Percentiles rank a stretch among this genome's conserved stretches.
Evolutionary conservation across 257 asterid genomes (phyloP).

Genomic region (Schizonepeta tenuifolia): DNA sequence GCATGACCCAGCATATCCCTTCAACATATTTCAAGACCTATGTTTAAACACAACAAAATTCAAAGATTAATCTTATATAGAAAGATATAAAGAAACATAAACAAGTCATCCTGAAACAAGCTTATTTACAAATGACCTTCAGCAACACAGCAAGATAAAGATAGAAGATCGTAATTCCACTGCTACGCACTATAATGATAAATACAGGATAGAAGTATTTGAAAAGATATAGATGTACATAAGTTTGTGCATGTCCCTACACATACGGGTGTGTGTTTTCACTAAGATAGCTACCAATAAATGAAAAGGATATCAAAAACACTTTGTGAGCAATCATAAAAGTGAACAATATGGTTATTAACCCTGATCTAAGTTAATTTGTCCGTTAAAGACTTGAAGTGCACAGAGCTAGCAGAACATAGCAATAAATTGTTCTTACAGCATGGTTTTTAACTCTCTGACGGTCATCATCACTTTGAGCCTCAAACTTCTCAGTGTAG

Average conservation of each 20-base stretch:
- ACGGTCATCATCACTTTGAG: constrained; percentile 43
- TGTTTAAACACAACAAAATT: constrained; percentile 26
- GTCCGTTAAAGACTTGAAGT: constrained; percentile 14
- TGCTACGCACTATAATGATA: constrained; percentile 13
- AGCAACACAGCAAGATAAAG: constrained; percentile 7
- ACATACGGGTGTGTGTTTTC: background rate
- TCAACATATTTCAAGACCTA: constrained; percentile 69
- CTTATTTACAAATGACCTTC: constrained; percentile 12
- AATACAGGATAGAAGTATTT: constrained; percentile 7
- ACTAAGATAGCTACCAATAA: background rate
- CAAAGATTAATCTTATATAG: background rate
- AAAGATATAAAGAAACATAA: constrained; percentile 16
- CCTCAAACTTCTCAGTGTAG: constrained; percentile 56
- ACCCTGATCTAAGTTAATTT: background rate
- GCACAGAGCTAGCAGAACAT: constrained; percentile 3
- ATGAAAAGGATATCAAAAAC: background rate
- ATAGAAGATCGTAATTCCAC: background rate
- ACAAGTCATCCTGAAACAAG: constrained; percentile 11
- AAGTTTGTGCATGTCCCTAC: background rate
- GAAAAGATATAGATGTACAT: background rate
- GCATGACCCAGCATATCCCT: constrained; percentile 82
- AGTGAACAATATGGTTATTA: constrained; percentile 13
- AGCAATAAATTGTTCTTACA: constrained; percentile 44
- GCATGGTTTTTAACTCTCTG: constrained; percentile 43
- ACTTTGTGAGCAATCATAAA: background rate